These are phyloP conservation scores for Brassica napus DNA, from an alignment of 345 rosid genomes.

Conservation along the genomic window DNA sequence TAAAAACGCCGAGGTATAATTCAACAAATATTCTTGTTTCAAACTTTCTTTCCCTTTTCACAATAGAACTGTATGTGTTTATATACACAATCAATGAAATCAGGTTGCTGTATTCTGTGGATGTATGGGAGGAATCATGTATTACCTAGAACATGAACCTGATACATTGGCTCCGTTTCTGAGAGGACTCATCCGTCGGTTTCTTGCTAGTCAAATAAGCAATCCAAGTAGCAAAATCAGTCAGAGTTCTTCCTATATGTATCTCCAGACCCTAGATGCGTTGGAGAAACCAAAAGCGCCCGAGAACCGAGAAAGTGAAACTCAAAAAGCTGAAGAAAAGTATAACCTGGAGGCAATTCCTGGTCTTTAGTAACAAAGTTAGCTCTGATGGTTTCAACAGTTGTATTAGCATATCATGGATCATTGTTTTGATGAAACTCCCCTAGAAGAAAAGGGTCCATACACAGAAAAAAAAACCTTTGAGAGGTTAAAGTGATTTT, in stretches of 20 bases:
- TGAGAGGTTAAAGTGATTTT: conserved; percentile 6
- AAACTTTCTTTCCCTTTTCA: not conserved
- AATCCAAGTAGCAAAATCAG: conserved; percentile 60
- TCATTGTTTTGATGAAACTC: conserved; percentile 18
- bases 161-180: conserved; percentile 96
- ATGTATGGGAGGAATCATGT: conserved; percentile 99
- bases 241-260: conserved; percentile 63
- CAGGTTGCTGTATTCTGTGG: conserved; percentile 96
- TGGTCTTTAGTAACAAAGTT: conserved; percentile 59
- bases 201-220: conserved; percentile 93
- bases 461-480: conserved; percentile 20
- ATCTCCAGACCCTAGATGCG: conserved; percentile 71
- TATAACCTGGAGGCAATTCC: conserved; percentile 91
- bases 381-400: not conserved
- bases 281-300: conserved; percentile 53
- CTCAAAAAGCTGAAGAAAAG: conserved; percentile 53
- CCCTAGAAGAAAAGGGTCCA: not conserved
- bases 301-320: conserved; percentile 54
- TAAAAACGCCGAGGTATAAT: conserved; percentile 86
- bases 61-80: not conserved
- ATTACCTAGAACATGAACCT: conserved; percentile 90
- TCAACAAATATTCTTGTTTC: not conserved
- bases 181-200: conserved; percentile 86
- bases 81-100: not conserved
- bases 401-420: conserved; percentile 12